Evolutionary conservation across 768 basidiomycete species (phyloP).

Genomic region (Pisolithus orientalis): DNA sequence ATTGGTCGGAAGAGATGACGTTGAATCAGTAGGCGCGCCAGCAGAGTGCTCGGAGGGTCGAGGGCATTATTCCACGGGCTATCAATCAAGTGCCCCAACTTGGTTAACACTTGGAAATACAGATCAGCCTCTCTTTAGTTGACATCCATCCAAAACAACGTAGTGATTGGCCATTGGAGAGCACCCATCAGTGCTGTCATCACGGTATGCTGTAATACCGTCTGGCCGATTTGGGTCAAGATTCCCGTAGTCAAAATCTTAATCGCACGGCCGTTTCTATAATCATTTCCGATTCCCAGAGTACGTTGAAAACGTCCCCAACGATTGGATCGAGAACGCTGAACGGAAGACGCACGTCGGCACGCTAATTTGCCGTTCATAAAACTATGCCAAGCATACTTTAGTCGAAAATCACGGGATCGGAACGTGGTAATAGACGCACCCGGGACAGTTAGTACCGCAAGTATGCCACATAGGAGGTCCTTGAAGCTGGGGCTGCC

Average conservation of each 20-base stretch:
- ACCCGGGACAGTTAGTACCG: constrained; percentile 91
- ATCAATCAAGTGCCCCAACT: constrained; percentile 95
- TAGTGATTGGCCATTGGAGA: constrained; percentile 95
- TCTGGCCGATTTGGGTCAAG: constrained; percentile 83
- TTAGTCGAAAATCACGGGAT: constrained; percentile 1
- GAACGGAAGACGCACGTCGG: constrained; percentile 91
- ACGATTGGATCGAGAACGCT: constrained; percentile 93
- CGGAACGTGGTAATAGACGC: constrained; percentile 24
- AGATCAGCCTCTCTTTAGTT: not conserved
- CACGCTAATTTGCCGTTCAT: constrained; percentile 76
- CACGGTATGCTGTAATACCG: constrained; percentile 85
- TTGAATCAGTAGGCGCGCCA: constrained; percentile 84
- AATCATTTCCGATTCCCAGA: constrained; percentile 99
- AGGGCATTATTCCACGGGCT: constrained; percentile 99
- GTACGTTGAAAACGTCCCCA: constrained; percentile 92
- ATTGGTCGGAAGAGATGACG: constrained; percentile 93
- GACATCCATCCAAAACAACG: constrained; percentile 22
- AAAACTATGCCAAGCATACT: constrained; percentile 52
- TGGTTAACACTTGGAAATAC: constrained; percentile 63
- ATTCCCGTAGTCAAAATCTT: constrained; percentile 90
- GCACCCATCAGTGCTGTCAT: constrained; percentile 95
- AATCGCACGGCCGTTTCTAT: constrained; percentile 86
- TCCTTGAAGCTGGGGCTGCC: no score
- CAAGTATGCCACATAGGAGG: no score
- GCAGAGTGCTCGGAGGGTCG: constrained; percentile 84